Evolutionary conservation across 2,329 filamentous ascomycete genomes (phyloP).

Genomic region (Orbilia oligospora): DNA sequence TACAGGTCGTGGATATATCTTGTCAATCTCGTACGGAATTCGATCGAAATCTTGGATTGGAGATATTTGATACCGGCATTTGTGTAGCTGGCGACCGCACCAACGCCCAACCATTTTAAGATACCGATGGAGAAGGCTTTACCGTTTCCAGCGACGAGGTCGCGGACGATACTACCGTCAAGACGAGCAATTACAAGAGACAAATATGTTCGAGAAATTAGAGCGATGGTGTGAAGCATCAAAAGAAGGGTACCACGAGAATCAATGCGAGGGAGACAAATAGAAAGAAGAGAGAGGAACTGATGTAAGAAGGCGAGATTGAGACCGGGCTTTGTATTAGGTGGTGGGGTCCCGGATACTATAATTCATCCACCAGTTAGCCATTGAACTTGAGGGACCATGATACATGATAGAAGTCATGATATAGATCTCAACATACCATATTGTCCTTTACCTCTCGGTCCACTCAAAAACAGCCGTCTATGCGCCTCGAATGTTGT

Average conservation of each 20-base stretch:
- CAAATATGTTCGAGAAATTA: conserved; percentile 92
- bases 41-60: conserved; percentile 97
- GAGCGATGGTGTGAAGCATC: conserved; percentile 87
- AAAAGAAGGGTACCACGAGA: conserved; percentile 95
- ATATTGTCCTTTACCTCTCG: conserved; percentile 78
- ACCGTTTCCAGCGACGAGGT: conserved; percentile 94
- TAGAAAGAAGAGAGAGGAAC: conserved; percentile 94
- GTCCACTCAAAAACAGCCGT: conserved; percentile 90
- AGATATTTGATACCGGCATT: conserved; percentile 98
- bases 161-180: conserved; percentile 95
- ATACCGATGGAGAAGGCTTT: conserved; percentile 90
- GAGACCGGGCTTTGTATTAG: conserved; percentile 91
- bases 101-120: conserved; percentile 93
- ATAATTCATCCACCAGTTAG: conserved; percentile 51
- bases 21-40: conserved; percentile 93
- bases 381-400: not conserved
- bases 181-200: conserved; percentile 92
- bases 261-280: conserved; percentile 95
- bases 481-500: conserved; percentile 97
- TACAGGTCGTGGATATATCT: conserved; percentile 98
- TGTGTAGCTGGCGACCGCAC: conserved; percentile 93
- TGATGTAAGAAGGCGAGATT: conserved; percentile 97
- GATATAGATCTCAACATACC: conserved; percentile 70
- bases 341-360: conserved; percentile 79
- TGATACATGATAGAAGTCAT: conserved; percentile 65